Evolutionary conservation across 2,329 filamentous ascomycete genomes (phyloP), one percentile per base, ranked within the genome.

Genomic region (Calonectria hongkongensis): DNA sequence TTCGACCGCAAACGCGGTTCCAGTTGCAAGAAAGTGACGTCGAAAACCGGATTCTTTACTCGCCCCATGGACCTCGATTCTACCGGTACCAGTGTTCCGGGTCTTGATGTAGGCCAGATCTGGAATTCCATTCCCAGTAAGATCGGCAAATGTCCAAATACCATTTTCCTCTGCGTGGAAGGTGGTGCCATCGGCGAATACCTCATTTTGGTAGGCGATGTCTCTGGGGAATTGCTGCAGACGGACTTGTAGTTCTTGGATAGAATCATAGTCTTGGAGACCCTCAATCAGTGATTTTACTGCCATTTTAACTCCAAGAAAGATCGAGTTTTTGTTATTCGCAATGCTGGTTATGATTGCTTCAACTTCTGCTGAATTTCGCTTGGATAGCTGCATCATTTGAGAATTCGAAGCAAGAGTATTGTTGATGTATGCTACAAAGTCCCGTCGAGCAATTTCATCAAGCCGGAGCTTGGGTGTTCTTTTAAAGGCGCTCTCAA

Each of bases 71-170:
- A 58, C 54, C 16, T 39, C 54, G 3, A 27, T 15, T 58, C 16
- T 39, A 0, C 54, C 54, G 7, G 12, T 25, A 4, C 54, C 54
- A 10, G 33, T 58, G 7, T 58, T 39, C 33, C n/a, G 21, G 10
- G 9, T 58, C 13, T 58, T 58, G 5, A 58, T 58, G 33, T 58
- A 39, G 6, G 39, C 54, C 54, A 58, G 39, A 13, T 58, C 54
- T 25, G 21, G 54, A 8, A n/a, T 27, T 18, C 33, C 54, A 15
- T 41, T 41, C 3, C 54, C 54, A 10, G 54, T 41, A n/a, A 58
- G 5, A 13, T 58, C 33, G 10, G 12, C 54, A 41, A 58, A 58
- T 3, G 54, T 58, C 54, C 54, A 58, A 58, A 41, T 30, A 25
- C 54, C 54, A 41, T 58, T n/a, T 13, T 58, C 54, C 16, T 58